These are phyloP conservation scores for Leishmania turanica DNA, from an alignment of 208 protist genomes.

Conservation along the genomic window DNA sequence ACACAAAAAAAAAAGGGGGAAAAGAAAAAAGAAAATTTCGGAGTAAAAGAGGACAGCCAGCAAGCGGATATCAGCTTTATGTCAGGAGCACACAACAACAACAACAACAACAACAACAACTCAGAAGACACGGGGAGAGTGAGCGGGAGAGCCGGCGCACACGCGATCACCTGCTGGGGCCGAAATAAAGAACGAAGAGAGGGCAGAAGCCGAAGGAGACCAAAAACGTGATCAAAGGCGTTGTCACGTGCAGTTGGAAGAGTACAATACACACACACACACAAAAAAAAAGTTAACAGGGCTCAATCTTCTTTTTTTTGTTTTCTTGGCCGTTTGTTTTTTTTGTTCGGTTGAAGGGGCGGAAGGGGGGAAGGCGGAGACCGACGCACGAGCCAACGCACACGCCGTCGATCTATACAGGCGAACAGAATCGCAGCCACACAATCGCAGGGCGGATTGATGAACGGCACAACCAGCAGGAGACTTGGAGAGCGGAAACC, in stretches of 20 bases:
- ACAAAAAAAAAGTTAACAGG: not conserved
- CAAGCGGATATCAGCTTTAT: not conserved
- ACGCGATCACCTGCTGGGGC: not conserved
- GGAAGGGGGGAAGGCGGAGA: not conserved
- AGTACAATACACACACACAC: not conserved
- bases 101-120: too few species aligned
- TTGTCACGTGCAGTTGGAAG: not conserved
- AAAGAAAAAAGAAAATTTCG: not conserved
- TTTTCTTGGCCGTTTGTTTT: too few species aligned
- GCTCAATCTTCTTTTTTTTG: not conserved
- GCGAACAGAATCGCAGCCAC: not conserved
- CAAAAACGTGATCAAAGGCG: not conserved
- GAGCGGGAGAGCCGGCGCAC: not conserved
- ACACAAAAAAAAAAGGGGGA: too few species aligned
- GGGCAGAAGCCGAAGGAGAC: not conserved
- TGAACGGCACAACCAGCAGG: not conserved
- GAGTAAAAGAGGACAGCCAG: not conserved
- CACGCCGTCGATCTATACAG: not conserved
- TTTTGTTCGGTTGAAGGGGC: not conserved
- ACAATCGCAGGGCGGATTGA: not conserved
- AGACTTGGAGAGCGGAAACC: not conserved
- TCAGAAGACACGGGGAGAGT: not conserved
- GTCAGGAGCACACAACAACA: not conserved
- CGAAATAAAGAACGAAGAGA: not conserved
- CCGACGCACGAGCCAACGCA: not conserved